Evolutionary conservation across 176 grass and related monocot genomes (phyloP), one percentile per base, ranked within the genome.

Genomic region (Oryza meyeriana): DNA sequence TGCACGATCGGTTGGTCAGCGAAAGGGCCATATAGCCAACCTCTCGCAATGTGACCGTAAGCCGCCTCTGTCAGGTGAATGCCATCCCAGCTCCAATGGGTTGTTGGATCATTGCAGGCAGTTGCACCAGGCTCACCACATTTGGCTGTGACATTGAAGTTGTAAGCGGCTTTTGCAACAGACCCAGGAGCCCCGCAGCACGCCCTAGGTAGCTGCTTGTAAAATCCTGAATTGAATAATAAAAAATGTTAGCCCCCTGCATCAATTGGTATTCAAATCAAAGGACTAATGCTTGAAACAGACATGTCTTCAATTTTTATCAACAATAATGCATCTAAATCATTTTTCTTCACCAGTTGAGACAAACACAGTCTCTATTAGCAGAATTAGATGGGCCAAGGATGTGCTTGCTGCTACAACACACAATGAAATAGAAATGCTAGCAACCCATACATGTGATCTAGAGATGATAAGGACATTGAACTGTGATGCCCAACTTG

Each of bases 11-110:
- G 83, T 84, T 85, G 90, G 61, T 86, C 79, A 2, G 87, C 58
- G 1, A 86, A 89, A 22, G 84, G 84, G 27, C 90, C 90, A 50
- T 92, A 78, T 24, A 92, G 11, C 90, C 90, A 92, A 59, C 90
- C 90, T 79, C 61, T 86, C 44, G 90, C 90, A 9, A 92, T 89
- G 69, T 89, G 84, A 41, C 80, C 18, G 64, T 84, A 92, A 66
- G 87, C 90, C 76, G 80, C 87, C 50, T 92, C 90, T 8, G 90
- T 92, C 81, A 92, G 79, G 84, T 92, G 90, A 80, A 92, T 89
- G 57, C 90, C 90, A 16, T 92, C 90, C 90, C 90, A 92, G 76
- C 75, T 86, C 84, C 85, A 88, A 22, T 92, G 80, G 42, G 79
- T 86, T n/a, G 90, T n/a, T 0, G 90, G 90, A 79, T 92, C 83